phyloP scores from a whole-genome alignment of 805 yeast species.

The Saccharomycopsis sp. region DNA sequence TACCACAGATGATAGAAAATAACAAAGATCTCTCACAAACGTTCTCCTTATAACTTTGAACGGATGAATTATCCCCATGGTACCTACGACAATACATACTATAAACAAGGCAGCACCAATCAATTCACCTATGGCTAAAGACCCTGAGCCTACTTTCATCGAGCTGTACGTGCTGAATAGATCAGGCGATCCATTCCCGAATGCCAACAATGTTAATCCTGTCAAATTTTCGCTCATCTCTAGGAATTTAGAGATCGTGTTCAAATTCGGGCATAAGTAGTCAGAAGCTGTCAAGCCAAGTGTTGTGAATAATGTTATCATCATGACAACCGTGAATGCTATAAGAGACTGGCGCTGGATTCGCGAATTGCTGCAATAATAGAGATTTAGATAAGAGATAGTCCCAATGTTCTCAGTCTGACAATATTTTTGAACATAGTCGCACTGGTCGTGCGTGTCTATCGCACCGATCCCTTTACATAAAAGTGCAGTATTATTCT shows the following conservation, averaged over 20 bases:
- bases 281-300: conserved; percentile 80
- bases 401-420: conserved; percentile 29
- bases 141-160: conserved; percentile 59
- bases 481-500: not conserved
- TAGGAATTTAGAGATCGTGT: conserved; percentile 53
- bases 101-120: conserved; percentile 86
- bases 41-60: conserved; percentile 40
- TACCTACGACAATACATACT: conserved; percentile 71
- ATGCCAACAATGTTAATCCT: conserved; percentile 80
- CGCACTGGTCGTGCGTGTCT: conserved; percentile 30
- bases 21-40: conserved; percentile 55
- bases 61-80: conserved; percentile 64
- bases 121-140: conserved; percentile 85
- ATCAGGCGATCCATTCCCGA: conserved; percentile 93
- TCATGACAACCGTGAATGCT: conserved; percentile 23
- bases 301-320: conserved; percentile 45
- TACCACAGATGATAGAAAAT: conserved; percentile 46
- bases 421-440: conserved; percentile 33
- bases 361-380: conserved; percentile 24
- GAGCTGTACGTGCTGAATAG: conserved; percentile 80
- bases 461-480: conserved; percentile 12
- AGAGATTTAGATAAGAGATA: conserved; percentile 31
- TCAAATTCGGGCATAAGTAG: conserved; percentile 72
- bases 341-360: conserved; percentile 2
- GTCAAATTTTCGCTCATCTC: conserved; percentile 69